Base-by-base conservation (phyloP, 179 eudicot genomes). In the Patellifolia procumbens region DNA sequence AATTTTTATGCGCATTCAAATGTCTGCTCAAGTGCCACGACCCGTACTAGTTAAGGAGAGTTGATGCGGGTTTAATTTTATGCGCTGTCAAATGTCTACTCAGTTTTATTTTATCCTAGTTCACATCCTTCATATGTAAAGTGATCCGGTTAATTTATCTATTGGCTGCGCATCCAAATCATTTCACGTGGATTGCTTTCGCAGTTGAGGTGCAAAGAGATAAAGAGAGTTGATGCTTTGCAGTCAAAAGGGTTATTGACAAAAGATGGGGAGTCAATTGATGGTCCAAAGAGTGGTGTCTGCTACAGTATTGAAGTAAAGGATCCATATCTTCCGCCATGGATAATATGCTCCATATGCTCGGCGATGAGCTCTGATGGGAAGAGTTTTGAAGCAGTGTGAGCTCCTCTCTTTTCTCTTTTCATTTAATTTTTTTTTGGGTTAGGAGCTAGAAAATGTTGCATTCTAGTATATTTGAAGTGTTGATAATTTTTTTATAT, bases 201-300 rank as follows among this genome's bases (percentile, higher is more conserved):
- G 78, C 85, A 94, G 98, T 87, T 91, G 53, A 88, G 80, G 78
- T 94, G 97, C 88, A 92, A 88, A 84, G 95, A 92, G 81, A 87
- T 91, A 61, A 91, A 84, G 83, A 85, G 85, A 78, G 87, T 82
- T 53, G 90, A 87, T 71, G 63, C 83, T 78, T 68, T 78, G 52
- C 86, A 56, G 74, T 53, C 63, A 28, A 70, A 86, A 86, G 80
- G 85, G 75, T 32, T 67, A 48, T 37, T 74, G 37, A 78, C 74
- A 51, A 80, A 66, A 69, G 83, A 81, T 42, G 82, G 84, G 46
- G 88, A 83, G 74, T 73, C 81, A 26, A 49, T 72, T 79, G 87
- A 76, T 45, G 83, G 82, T 76, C 81, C 90, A 69, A 80, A 85
- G 63, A 67, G 84, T 53, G 89, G 87, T 75, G 77, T 89, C 67